phyloP scores from a whole-genome alignment of 2,329 filamentous ascomycete genomes.

The Sporothrix phasma region DNA sequence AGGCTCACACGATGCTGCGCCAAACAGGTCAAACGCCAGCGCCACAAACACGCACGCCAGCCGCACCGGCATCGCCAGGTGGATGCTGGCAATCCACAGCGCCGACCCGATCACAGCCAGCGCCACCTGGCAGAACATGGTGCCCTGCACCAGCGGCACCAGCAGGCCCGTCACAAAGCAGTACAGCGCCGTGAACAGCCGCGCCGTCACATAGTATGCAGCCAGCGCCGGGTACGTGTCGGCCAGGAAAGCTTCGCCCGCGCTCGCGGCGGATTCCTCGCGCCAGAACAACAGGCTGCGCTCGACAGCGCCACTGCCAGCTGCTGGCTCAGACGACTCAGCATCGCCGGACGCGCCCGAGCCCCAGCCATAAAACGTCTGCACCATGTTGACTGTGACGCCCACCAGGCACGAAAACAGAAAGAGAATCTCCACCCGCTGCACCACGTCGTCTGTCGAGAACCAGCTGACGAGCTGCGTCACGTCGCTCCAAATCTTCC shows the following conservation, averaged over 20 bases:
- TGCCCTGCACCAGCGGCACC: slow-evolving; percentile 47
- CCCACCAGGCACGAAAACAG: slow-evolving; percentile 50
- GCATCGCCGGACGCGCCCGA: not conserved
- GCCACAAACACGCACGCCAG: slow-evolving; percentile 48
- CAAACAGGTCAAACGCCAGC: slow-evolving; percentile 43
- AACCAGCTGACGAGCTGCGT: slow-evolving; percentile 50
- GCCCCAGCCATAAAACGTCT: slow-evolving; percentile 38
- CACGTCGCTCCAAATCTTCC: slow-evolving; percentile 55
- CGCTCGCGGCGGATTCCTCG: not conserved
- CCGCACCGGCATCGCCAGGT: slow-evolving; percentile 44
- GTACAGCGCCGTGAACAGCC: slow-evolving; percentile 43
- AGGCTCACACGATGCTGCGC: slow-evolving; percentile 34
- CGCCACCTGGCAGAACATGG: slow-evolving; percentile 42
- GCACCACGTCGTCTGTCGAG: slow-evolving; percentile 50
- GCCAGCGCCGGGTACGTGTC: slow-evolving; percentile 49
- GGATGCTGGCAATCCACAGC: slow-evolving; percentile 51
- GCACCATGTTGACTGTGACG: slow-evolving; percentile 53
- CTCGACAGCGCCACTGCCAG: not conserved
- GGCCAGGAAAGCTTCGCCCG: slow-evolving; percentile 14
- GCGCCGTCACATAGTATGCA: slow-evolving; percentile 49
- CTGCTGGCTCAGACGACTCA: not conserved
- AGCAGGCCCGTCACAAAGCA: slow-evolving; percentile 36
- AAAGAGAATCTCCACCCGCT: slow-evolving; percentile 49
- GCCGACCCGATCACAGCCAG: slow-evolving; percentile 37
- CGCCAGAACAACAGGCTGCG: slow-evolving; percentile 2